Evolutionary conservation across 2,329 filamentous ascomycete species (phyloP).

Genomic region (Graphilbum fragrans): DNA sequence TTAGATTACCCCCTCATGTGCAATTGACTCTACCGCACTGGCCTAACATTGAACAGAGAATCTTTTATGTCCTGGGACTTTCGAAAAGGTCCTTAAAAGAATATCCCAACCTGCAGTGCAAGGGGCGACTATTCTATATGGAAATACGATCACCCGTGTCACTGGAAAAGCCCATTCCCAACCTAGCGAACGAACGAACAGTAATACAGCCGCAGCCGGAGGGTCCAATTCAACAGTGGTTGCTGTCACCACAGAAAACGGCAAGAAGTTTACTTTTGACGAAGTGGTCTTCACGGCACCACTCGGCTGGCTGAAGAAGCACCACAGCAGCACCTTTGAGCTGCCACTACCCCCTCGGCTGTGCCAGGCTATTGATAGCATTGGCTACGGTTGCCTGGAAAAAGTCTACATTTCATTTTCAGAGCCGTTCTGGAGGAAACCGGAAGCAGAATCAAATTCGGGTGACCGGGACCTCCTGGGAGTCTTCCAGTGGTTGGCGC

Average conservation of each 20-base stretch:
- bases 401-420: slow-evolving; percentile 58
- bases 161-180: slow-evolving; percentile 14
- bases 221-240: no score
- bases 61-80: slow-evolving; percentile 47
- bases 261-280: slow-evolving; percentile 42
- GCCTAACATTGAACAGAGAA: slow-evolving; percentile 31
- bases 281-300: slow-evolving; percentile 57
- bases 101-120: slow-evolving; percentile 46
- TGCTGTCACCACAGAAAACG: slow-evolving; percentile 32
- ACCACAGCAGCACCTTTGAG: slow-evolving; percentile 42
- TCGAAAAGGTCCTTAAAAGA: slow-evolving; percentile 42
- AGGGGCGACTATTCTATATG: slow-evolving; percentile 39
- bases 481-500: slow-evolving; percentile 66
- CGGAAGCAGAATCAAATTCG: slow-evolving; percentile 18
- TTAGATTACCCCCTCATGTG: not conserved
- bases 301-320: slow-evolving; percentile 55
- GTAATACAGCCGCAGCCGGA: no score
- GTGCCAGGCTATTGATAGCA: slow-evolving; percentile 46
- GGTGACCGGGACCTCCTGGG: slow-evolving; percentile 36
- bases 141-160: slow-evolving; percentile 34
- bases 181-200: no score
- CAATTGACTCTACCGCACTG: not conserved
- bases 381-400: slow-evolving; percentile 60
- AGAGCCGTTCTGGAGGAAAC: slow-evolving; percentile 56
- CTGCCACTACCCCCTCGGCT: slow-evolving; percentile 46